Percentiles rank a stretch among this genome's conserved stretches.
Conservation (phyloP, 2,329 filamentous ascomycete species). For the Tolypocladium pustulatum region DNA sequence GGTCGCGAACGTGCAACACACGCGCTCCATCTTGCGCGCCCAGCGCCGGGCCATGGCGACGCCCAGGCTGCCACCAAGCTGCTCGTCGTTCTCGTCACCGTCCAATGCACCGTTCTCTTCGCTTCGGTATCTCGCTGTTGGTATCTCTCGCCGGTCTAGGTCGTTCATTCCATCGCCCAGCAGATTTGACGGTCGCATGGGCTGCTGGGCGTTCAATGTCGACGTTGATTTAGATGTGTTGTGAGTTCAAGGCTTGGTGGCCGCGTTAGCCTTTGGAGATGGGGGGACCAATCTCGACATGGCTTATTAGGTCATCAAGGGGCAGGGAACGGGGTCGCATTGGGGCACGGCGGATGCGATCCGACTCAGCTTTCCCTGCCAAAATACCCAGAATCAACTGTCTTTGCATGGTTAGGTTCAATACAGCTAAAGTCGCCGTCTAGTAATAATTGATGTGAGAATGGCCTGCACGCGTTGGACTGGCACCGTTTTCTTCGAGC, state of each 20-base stretch:
- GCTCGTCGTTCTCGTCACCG: conserved; percentile 5
- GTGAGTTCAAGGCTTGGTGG: not conserved
- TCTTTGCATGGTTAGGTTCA: no score
- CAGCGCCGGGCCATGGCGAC: conserved; percentile 46
- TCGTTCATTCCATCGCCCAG: not conserved
- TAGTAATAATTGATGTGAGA: no score
- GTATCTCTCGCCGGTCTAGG: not conserved
- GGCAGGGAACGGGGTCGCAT: no score
- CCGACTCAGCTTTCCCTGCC: not conserved
- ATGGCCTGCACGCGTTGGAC: no score
- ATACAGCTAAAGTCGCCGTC: no score
- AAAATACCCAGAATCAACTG: no score
- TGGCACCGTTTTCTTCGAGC: no score
- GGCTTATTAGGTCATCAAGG: conserved; percentile 17
- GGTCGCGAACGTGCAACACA: conserved; percentile 67
- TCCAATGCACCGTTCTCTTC: conserved; percentile 6
- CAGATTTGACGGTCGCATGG: not conserved
- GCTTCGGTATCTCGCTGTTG: not conserved
- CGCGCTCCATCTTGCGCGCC: conserved; percentile 65
- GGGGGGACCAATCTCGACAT: not conserved
- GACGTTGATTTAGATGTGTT: not conserved
- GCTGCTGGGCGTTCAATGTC: not conserved
- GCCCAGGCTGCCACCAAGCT: conserved; percentile 4
- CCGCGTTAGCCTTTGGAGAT: not conserved
- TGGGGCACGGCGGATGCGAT: not conserved